Conservation (phyloP, 768 basidiomycete genomes). For the Dacryopinax spathularia region DNA sequence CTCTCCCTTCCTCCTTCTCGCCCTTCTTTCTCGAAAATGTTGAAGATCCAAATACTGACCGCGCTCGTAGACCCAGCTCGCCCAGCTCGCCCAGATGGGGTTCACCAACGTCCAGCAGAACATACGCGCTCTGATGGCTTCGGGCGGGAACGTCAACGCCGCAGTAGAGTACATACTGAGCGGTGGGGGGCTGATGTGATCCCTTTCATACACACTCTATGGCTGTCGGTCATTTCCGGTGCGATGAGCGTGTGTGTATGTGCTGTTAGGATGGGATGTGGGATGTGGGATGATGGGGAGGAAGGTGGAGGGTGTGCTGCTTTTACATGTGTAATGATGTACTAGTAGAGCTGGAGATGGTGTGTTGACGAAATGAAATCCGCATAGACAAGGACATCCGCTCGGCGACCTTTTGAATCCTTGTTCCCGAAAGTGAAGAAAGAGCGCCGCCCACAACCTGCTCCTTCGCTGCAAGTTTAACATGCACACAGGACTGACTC, state of each 20-base stretch:
- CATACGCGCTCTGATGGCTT: slow-evolving; percentile 75
- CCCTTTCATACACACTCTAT: no score
- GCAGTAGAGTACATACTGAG: slow-evolving; percentile 86
- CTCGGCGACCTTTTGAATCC: no score
- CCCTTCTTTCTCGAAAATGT: no score
- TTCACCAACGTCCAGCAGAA: slow-evolving; percentile 83
- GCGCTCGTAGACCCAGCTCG: slow-evolving; percentile 30
- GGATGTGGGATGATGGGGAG: neutral
- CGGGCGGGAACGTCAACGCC: slow-evolving; percentile 81
- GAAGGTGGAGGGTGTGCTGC: neutral
- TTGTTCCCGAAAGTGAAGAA: no score
- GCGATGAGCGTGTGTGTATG: no score
- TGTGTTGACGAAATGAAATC: neutral
- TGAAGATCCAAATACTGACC: no score
- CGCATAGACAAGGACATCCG: no score
- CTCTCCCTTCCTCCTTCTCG: neutral
- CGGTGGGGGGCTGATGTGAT: slow-evolving; percentile 46
- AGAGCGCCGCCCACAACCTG: no score
- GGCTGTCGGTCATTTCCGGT: no score
- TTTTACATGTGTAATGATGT: slow-evolving; percentile 4
- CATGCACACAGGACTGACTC: no score
- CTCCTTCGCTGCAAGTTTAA: no score
- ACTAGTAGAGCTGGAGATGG: neutral
- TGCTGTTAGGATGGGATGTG: neutral
- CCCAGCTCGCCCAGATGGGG: slow-evolving; percentile 87